phyloP scores from a whole-genome alignment of 2,329 filamentous ascomycete species.

The Mariannaea sp. region DNA sequence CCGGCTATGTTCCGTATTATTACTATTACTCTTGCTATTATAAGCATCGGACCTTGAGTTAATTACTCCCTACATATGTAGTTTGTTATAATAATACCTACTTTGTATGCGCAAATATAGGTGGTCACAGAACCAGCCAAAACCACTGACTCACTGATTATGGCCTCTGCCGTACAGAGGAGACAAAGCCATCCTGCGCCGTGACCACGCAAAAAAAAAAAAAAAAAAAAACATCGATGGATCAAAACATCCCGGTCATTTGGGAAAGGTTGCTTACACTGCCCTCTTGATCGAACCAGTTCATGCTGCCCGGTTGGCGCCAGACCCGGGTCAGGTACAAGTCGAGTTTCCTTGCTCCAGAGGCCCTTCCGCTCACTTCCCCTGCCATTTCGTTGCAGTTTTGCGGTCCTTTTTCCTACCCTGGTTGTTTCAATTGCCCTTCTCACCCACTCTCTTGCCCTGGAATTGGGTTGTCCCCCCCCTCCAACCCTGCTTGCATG shows the following conservation, averaged over 20 bases:
- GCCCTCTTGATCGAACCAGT: conserved; percentile 24
- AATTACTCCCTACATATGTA: no score
- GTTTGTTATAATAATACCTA: no score
- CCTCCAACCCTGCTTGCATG: neutral
- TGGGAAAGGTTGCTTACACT: conserved; percentile 21
- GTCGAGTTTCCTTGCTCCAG: conserved; percentile 16
- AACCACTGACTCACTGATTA: no score
- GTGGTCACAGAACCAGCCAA: no score
- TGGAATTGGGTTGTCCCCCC: conserved; percentile 27
- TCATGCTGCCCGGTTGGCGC: conserved; percentile 26
- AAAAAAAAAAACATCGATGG: no score
- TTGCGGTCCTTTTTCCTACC: conserved; percentile 14
- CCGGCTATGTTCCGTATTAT: neutral
- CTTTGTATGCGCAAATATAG: no score
- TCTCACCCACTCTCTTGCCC: conserved; percentile 17
- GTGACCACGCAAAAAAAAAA: no score
- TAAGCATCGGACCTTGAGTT: no score
- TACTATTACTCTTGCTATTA: no score
- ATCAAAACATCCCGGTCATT: no score
- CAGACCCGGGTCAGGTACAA: conserved; percentile 15
- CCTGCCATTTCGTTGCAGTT: conserved; percentile 6
- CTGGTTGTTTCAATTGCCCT: conserved; percentile 25
- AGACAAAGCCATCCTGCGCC: no score
- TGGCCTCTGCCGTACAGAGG: no score
- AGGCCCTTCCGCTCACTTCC: conserved; percentile 1